Evolutionary conservation across 495 filamentous ascomycete species (phyloP).

Genomic region (Aspergillus incahuasiensis): DNA sequence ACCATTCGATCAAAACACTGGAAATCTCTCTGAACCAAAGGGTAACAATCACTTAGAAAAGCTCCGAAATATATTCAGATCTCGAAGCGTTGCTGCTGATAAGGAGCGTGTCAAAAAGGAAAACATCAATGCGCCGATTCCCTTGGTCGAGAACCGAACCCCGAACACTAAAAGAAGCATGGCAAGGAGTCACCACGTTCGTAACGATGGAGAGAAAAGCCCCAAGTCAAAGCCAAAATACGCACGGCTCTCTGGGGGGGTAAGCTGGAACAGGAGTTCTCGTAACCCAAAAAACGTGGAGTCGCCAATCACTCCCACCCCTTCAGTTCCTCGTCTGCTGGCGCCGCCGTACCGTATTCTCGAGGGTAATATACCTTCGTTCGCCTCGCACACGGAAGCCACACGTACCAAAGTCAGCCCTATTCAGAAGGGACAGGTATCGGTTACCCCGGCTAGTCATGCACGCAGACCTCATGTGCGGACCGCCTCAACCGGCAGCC

Average conservation of each 20-base stretch:
- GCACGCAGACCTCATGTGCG: constrained; percentile 8
- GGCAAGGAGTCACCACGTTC: background rate
- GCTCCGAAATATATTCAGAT: constrained; percentile 23
- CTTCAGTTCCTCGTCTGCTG: constrained; percentile 7
- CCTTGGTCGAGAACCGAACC: background rate
- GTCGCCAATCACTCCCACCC: background rate
- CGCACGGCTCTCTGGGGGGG: constrained; percentile 8
- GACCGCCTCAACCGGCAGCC: constrained; percentile 15
- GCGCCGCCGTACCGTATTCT: background rate
- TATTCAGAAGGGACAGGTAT: background rate
- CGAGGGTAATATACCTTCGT: constrained; percentile 10
- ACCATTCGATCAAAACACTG: background rate
- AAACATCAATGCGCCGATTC: background rate
- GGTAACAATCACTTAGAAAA: constrained; percentile 13
- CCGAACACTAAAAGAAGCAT: background rate
- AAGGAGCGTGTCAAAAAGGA: constrained; percentile 10
- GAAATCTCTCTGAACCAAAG: constrained; percentile 4
- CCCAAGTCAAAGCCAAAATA: constrained; percentile 9
- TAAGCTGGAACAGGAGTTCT: constrained; percentile 8
- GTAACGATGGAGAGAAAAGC: constrained; percentile 1
- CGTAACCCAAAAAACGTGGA: constrained; percentile 11
- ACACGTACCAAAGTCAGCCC: constrained; percentile 13
- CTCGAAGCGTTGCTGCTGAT: constrained; percentile 5
- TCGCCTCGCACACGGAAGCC: constrained; percentile 14
- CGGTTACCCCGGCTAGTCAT: background rate